Evolutionary conservation across 2,329 filamentous ascomycete species (phyloP), one percentile per base, ranked within the genome.

Genomic region (Dryadomyces sulphureus): DNA sequence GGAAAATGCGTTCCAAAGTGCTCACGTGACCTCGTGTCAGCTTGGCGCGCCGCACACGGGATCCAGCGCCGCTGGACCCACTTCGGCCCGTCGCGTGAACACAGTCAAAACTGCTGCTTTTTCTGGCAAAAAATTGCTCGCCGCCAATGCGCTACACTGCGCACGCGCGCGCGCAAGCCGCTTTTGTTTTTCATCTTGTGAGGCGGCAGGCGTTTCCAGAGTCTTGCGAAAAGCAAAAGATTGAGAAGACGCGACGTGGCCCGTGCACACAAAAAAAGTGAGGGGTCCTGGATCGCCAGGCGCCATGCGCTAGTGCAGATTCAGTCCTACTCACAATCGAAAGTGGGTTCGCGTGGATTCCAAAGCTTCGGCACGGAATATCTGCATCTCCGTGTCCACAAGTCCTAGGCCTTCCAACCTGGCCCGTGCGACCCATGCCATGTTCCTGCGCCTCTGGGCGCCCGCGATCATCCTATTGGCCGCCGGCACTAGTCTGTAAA

Each of bases 21-120:
- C 4, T 5, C 52, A 54, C 52, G 52, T 54, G 52, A 54, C 19
- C 21, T 1, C 52, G 52, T 48, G 52, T 47, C 20, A 41, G 20
- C 25, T 30, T 50, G 49, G 52, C 46, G 49, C 19, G 20, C 35
- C 25, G 38, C 41, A 42, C 45, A 43, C 14, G 16, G 16, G 19
- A 35, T 17, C 45, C 39, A 41, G 16, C 21, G 8, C 44, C 8
- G 39, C 45, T 46, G 27, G 48, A 45, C 38, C 38, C 44, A 40
- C 32, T 7, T 14, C 48, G 39, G 38, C 14, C 43, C 45, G 46
- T 30, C 52, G 49, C 52, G 52, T 49, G 2, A 3, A 39, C 8
- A 16, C n/a, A n/a, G n/a, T n/a, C n/a, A n/a, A n/a, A n/a, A n/a
- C n/a, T n/a, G n/a, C n/a, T n/a, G n/a, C n/a, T n/a, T n/a, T n/a